Evolutionary conservation across 345 rosid species (phyloP).

Genomic region (Eucalyptus sp.): DNA sequence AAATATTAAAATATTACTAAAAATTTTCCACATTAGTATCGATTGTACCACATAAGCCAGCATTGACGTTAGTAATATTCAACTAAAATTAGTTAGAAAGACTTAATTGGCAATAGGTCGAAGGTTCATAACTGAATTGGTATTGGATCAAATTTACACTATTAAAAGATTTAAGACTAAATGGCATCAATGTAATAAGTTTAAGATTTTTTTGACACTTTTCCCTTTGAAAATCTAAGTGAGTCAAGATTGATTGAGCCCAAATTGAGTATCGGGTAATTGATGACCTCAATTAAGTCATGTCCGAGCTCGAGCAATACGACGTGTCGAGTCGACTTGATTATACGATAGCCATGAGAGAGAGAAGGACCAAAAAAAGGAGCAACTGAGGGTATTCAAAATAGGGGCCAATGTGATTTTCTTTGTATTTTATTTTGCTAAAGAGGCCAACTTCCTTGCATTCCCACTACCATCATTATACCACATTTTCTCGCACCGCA

Average conservation of each 20-base stretch:
- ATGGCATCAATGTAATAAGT: too few species aligned
- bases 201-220: too few species aligned
- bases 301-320: background rate
- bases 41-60: fast-evolving
- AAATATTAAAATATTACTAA: too few species aligned
- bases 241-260: background rate
- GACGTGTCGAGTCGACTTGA: fast-evolving
- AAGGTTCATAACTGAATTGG: too few species aligned
- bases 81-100: too few species aligned
- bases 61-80: fast-evolving
- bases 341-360: background rate
- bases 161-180: fast-evolving
- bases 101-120: too few species aligned
- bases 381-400: background rate
- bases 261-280: background rate
- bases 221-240: background rate
- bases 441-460: fast-evolving
- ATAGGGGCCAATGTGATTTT: background rate
- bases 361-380: background rate
- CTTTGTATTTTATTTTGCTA: background rate
- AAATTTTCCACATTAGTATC: fast-evolving
- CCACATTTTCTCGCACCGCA: background rate
- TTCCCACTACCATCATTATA: background rate
- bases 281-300: background rate
- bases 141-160: too few species aligned